These are phyloP conservation scores for Anthracocystis setariae DNA, from an alignment of 1,284 basidiomycete genomes.

Conservation along the genomic window DNA sequence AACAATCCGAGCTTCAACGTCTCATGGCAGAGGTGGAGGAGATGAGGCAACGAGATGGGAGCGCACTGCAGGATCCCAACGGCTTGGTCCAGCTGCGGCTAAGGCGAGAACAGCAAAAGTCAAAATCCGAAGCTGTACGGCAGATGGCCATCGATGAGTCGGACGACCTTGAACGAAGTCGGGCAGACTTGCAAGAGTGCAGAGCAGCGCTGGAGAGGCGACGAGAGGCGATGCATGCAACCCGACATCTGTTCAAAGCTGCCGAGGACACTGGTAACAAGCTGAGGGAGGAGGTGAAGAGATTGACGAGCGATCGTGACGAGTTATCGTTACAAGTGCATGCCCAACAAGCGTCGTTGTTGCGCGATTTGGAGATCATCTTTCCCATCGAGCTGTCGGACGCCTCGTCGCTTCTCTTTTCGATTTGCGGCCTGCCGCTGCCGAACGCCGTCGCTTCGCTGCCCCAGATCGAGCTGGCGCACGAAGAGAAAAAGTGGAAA, in stretches of 20 bases:
- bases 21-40: constrained; percentile 13
- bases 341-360: constrained; percentile 41
- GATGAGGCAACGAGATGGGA: constrained; percentile 2
- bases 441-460: constrained; percentile 55
- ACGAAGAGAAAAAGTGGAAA: constrained; percentile 42
- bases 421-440: constrained; percentile 58
- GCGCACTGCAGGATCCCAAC: constrained; percentile 12
- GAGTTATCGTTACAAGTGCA: constrained; percentile 21
- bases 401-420: constrained; percentile 61
- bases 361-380: constrained; percentile 59
- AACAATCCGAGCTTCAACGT: constrained; percentile 22
- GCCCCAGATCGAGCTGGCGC: constrained; percentile 13
- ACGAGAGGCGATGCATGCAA: constrained; percentile 14
- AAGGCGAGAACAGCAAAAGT: constrained; percentile 24
- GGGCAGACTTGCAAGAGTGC: constrained; percentile 12
- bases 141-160: constrained; percentile 23
- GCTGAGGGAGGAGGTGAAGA: constrained; percentile 12
- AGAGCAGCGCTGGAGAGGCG: constrained; percentile 22
- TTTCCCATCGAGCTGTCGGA: constrained; percentile 64
- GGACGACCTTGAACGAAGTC: constrained; percentile 9
- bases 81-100: constrained; percentile 31
- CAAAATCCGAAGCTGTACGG: constrained; percentile 10
- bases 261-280: constrained; percentile 8
- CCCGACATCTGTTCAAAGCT: constrained; percentile 14
- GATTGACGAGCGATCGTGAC: constrained; percentile 7